A percentile compares a stretch with the other conserved stretches of the same genome.
Conservation (phyloP, 2,329 filamentous ascomycete species). For the Epichloe festucae region DNA sequence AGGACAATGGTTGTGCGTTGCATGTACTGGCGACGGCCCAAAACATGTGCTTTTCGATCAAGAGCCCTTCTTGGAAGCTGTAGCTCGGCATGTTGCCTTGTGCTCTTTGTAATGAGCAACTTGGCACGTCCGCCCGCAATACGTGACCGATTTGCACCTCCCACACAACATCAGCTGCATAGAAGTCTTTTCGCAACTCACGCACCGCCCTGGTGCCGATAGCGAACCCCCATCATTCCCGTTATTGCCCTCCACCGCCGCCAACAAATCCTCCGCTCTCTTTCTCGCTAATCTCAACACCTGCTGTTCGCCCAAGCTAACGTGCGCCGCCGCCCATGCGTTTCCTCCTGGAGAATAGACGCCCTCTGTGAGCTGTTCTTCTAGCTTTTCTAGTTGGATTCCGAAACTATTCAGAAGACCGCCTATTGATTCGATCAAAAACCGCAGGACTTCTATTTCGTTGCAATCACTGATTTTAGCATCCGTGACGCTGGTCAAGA, state of each 20-base stretch:
- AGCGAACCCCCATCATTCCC: background rate
- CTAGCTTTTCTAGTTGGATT: conserved; percentile 18
- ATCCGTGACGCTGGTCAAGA: conserved; percentile 11
- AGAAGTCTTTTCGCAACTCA: conserved; percentile 7
- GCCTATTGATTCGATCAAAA: conserved; percentile 19
- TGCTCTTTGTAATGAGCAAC: conserved; percentile 9
- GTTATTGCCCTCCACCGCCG: conserved; percentile 2
- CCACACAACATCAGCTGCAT: conserved; percentile 7
- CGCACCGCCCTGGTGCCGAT: conserved; percentile 1
- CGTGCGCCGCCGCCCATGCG: conserved; percentile 22
- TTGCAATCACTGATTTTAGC: conserved; percentile 19
- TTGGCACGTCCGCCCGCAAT: conserved; percentile 7
- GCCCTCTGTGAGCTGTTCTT: conserved; percentile 17
- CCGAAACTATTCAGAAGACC: conserved; percentile 17
- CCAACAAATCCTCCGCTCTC: conserved; percentile 18
- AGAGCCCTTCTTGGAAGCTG: background rate
- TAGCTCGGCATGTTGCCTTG: conserved; percentile 5
- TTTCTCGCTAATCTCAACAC: conserved; percentile 19
- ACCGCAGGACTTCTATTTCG: conserved; percentile 19
- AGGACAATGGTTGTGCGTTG: no score
- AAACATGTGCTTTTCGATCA: no score
- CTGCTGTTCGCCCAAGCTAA: conserved; percentile 17
- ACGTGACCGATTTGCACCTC: conserved; percentile 7
- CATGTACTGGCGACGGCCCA: no score
- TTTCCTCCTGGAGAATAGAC: conserved; percentile 19